phyloP scores from a whole-genome alignment of 2,329 filamentous ascomycete genomes.

The Coniochaeta ligniaria region DNA sequence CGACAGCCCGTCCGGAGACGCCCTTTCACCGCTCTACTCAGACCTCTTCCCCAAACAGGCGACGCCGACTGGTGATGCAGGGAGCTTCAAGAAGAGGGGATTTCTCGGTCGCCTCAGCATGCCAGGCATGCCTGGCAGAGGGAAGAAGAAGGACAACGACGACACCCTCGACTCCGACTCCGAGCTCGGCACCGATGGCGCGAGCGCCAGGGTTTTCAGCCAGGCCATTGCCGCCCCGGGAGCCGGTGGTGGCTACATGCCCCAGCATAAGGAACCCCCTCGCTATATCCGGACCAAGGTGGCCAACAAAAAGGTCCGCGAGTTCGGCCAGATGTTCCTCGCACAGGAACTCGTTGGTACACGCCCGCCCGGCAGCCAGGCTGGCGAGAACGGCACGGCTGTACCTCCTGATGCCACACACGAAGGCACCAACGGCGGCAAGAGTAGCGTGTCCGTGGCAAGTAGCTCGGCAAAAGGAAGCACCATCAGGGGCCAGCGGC shows the following conservation, averaged over 20 bases:
- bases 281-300: constrained; percentile 82
- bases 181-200: constrained; percentile 68
- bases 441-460: constrained; percentile 13
- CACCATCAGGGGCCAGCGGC: constrained; percentile 31
- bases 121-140: constrained; percentile 46
- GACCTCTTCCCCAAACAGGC: constrained; percentile 31
- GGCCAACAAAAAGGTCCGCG: constrained; percentile 71
- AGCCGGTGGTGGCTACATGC: constrained; percentile 65
- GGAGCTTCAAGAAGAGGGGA: constrained; percentile 68
- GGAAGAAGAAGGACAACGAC: constrained; percentile 65
- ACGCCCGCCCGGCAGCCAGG: constrained; percentile 21
- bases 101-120: constrained; percentile 80
- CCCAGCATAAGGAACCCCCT: constrained; percentile 80
- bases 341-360: constrained; percentile 80
- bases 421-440: neutral
- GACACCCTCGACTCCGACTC: constrained; percentile 56
- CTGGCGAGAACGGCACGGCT: constrained; percentile 7
- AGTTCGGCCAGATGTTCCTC: constrained; percentile 83
- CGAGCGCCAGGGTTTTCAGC: constrained; percentile 76
- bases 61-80: constrained; percentile 30
- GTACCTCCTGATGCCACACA: constrained; percentile 11
- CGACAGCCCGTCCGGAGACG: constrained; percentile 42
- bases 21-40: constrained; percentile 28
- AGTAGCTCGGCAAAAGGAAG: constrained; percentile 18
- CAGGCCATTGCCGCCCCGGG: constrained; percentile 52